Evolutionary conservation across 2,329 filamentous ascomycete species (phyloP).

Genomic region (Phaeosphaeriaceae sp.): DNA sequence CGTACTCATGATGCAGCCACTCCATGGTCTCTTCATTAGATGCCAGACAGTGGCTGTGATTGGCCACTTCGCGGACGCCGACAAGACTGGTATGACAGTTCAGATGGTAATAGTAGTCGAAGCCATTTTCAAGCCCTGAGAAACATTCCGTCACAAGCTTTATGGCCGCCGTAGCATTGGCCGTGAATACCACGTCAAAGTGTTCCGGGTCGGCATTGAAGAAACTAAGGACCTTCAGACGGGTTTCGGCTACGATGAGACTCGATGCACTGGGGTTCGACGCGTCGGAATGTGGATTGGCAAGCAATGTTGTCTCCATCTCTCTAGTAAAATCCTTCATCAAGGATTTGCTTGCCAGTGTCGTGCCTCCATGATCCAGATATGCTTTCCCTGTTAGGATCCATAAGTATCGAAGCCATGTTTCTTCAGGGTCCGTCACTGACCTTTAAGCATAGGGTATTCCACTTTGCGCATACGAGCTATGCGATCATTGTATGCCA

Average conservation of each 20-base stretch:
- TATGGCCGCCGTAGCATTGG: slow-evolving; percentile 88
- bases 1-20: slow-evolving; percentile 62
- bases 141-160: slow-evolving; percentile 85
- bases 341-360: slow-evolving; percentile 59
- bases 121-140: slow-evolving; percentile 68
- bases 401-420: background rate
- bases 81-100: slow-evolving; percentile 87
- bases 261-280: slow-evolving; percentile 65
- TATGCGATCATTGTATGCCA: slow-evolving; percentile 19
- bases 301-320: slow-evolving; percentile 66
- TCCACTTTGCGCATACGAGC: slow-evolving; percentile 22
- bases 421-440: background rate
- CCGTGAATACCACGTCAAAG: slow-evolving; percentile 90
- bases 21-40: slow-evolving; percentile 66
- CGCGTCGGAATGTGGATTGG: slow-evolving; percentile 71
- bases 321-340: slow-evolving; percentile 63
- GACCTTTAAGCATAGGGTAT: slow-evolving; percentile 38
- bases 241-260: slow-evolving; percentile 61
- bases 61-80: slow-evolving; percentile 75
- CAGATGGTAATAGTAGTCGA: slow-evolving; percentile 81
- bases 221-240: slow-evolving; percentile 64
- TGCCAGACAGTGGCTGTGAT: slow-evolving; percentile 67
- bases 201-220: slow-evolving; percentile 80
- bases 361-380: slow-evolving; percentile 63
- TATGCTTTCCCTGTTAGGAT: slow-evolving; percentile 14